Percentiles rank a stretch among this genome's conserved stretches.
These are phyloP conservation scores for Rhododendron williamsianum DNA, from an alignment of 148 eudicot species.

Conservation along the genomic window DNA sequence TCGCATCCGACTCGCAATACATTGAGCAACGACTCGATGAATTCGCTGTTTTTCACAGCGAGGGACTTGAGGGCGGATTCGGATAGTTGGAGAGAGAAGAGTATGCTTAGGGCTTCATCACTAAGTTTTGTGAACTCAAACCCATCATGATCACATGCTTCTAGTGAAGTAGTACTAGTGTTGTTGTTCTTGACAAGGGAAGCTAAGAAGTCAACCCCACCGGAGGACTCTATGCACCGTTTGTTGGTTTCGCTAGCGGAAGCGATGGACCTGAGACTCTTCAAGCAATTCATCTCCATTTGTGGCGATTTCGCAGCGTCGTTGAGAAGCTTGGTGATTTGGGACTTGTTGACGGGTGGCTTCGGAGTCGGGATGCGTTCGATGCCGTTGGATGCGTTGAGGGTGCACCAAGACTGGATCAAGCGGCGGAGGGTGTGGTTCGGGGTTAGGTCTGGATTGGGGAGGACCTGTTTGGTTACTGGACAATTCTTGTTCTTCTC, in stretches of 20 bases:
- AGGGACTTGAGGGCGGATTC: conserved; percentile 32
- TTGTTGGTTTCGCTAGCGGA: conserved; percentile 42
- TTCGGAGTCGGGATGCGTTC: conserved; percentile 71
- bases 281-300: conserved; percentile 17
- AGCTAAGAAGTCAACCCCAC: conserved; percentile 42
- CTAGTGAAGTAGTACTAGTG: background rate
- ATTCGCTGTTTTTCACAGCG: conserved; percentile 7
- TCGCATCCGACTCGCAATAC: conserved; percentile 33
- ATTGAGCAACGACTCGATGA: conserved; percentile 28
- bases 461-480: conserved; percentile 59
- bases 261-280: conserved; percentile 44
- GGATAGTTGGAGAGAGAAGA: conserved; percentile 42
- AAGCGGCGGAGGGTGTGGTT: conserved; percentile 75
- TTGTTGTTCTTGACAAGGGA: conserved; percentile 17
- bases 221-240: conserved; percentile 46
- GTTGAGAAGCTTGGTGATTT: conserved; percentile 42
- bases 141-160: conserved; percentile 5
- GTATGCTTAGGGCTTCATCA: conserved; percentile 51
- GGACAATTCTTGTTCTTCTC: conserved; percentile 54
- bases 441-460: conserved; percentile 41
- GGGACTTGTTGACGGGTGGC: conserved; percentile 36
- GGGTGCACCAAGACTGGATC: conserved; percentile 85
- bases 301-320: conserved; percentile 31
- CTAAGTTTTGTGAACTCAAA: conserved; percentile 12
- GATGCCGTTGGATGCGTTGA: conserved; percentile 57